Evolutionary conservation across 306 rosid species (phyloP).

Genomic region (Dicorynia guianensis): DNA sequence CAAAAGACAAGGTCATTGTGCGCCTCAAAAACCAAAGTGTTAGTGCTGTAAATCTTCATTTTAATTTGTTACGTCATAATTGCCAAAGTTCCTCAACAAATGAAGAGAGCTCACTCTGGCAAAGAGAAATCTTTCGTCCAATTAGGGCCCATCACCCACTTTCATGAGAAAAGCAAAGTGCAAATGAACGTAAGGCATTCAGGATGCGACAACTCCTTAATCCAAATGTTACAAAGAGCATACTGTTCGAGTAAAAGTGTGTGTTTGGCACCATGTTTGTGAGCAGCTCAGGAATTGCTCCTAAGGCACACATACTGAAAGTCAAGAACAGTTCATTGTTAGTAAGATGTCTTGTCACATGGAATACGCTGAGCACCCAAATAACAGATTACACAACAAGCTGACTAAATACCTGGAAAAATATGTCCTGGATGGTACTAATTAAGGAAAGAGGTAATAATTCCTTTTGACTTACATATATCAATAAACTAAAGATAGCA

Average conservation of each 20-base stretch:
- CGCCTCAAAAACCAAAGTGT: not conserved
- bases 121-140: not conserved
- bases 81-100: not conserved
- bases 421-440: not conserved
- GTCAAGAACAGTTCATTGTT: not conserved
- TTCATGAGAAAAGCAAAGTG: not conserved
- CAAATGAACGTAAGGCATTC: not conserved
- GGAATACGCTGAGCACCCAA: no score
- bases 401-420: not conserved
- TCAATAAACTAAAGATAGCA: not conserved
- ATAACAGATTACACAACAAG: not conserved
- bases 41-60: not conserved
- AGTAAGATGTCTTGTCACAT: not conserved
- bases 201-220: not conserved
- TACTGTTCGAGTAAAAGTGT: not conserved
- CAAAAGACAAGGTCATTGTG: not conserved
- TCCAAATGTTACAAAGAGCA: not conserved
- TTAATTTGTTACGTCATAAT: not conserved
- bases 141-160: not conserved
- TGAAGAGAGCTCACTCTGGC: not conserved
- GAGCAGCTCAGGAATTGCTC: not conserved
- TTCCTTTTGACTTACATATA: not conserved
- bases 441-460: not conserved
- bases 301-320: not conserved
- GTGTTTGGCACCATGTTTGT: no score